A percentile compares a stretch with the other conserved stretches of the same genome.
Conservation (phyloP, 768 basidiomycete genomes). For the Auricularia cornea region DNA sequence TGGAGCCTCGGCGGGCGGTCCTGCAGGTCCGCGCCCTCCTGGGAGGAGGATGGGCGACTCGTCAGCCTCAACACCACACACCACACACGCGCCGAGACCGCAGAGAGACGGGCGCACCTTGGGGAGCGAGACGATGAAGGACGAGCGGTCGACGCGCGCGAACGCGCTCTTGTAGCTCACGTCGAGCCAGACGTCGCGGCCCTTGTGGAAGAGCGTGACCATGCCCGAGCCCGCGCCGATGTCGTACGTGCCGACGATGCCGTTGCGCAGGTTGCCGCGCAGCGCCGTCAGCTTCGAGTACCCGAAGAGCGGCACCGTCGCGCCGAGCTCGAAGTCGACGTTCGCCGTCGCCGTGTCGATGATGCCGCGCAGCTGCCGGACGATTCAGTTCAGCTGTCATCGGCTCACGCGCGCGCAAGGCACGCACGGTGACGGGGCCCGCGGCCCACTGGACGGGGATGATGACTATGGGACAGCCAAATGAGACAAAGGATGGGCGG, state of each 20-base stretch:
- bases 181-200: slow-evolving; percentile 1
- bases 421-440: neutral
- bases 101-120: neutral
- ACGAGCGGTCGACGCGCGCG: neutral
- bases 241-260: neutral
- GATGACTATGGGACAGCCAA: neutral
- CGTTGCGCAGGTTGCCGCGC: neutral
- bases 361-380: neutral
- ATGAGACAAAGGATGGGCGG: neutral
- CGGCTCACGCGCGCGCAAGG: neutral
- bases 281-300: neutral
- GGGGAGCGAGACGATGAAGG: slow-evolving; percentile 1
- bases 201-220: slow-evolving; percentile 1
- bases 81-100: no score
- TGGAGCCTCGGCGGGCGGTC: neutral
- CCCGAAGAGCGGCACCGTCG: neutral
- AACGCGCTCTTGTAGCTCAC: neutral
- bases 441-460: neutral
- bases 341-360: neutral
- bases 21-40: neutral
- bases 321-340: neutral
- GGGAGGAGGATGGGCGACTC: neutral
- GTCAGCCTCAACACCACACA: neutral
- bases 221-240: neutral
- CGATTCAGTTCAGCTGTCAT: neutral